Percentiles rank a stretch among this genome's conserved stretches.
Evolutionary conservation across 805 yeast genomes (phyloP).

Genomic region (Monosporozyma servazzii): DNA sequence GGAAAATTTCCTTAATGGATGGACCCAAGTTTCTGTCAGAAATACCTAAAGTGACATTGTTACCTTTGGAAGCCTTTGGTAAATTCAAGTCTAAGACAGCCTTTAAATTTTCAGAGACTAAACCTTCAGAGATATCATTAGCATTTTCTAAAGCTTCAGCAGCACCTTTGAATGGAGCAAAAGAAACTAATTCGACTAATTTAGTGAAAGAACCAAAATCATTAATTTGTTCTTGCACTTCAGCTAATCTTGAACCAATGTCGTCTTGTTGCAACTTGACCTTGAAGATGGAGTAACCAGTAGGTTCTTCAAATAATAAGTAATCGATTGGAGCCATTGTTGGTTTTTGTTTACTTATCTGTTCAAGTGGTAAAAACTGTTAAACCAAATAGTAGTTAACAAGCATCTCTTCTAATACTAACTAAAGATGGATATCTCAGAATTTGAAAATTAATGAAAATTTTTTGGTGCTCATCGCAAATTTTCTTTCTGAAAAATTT

Average conservation of each 20-base stretch:
- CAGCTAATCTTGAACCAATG: slow-evolving; percentile 82
- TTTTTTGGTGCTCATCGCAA: slow-evolving; percentile 3
- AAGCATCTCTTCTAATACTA: neutral
- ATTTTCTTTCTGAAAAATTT: slow-evolving; percentile 1
- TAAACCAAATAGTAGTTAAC: neutral
- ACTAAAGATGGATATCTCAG: neutral
- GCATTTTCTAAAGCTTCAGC: slow-evolving; percentile 99
- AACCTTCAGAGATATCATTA: slow-evolving; percentile 94
- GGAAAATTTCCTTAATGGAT: slow-evolving; percentile 84
- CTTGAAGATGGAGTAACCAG: slow-evolving; percentile 95
- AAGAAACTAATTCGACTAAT: slow-evolving; percentile 84
- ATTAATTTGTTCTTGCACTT: slow-evolving; percentile 83
- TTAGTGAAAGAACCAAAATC: slow-evolving; percentile 86
- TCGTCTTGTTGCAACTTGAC: slow-evolving; percentile 91
- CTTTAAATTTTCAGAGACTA: slow-evolving; percentile 86
- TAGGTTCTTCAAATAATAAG: slow-evolving; percentile 94
- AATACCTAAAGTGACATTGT: slow-evolving; percentile 69
- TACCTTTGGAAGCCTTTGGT: slow-evolving; percentile 63
- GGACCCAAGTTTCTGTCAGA: slow-evolving; percentile 95
- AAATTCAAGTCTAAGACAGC: slow-evolving; percentile 82
- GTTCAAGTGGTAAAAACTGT: neutral
- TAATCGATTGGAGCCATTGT: slow-evolving; percentile 71
- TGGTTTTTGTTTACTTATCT: neutral
- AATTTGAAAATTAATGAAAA: neutral
- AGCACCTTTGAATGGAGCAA: slow-evolving; percentile 98